Evolutionary conservation across 1,284 basidiomycete species (phyloP).

Genomic region (Irpex sp.): DNA sequence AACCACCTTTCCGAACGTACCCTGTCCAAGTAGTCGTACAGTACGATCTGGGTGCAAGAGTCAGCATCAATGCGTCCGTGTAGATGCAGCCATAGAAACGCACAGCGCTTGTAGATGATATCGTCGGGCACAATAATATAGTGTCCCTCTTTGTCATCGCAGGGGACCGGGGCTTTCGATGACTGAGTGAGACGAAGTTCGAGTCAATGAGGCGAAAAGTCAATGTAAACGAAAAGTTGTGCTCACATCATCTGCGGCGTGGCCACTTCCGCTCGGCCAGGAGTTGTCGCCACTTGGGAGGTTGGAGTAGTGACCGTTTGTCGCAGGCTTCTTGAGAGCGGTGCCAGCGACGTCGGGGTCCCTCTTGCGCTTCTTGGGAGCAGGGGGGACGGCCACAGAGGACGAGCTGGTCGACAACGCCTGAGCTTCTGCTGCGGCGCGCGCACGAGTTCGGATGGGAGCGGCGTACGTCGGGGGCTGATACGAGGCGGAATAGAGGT

Average conservation of each 20-base stretch:
- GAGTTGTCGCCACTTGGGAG: constrained; percentile 48
- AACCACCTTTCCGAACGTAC: constrained; percentile 99
- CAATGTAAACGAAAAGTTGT: constrained; percentile 14
- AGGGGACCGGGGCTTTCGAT: constrained; percentile 59
- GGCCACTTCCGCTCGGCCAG: constrained; percentile 59
- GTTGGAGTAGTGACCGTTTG: constrained; percentile 43
- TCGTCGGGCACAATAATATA: constrained; percentile 91
- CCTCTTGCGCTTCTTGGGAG: constrained; percentile 72
- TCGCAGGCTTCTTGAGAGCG: constrained; percentile 54
- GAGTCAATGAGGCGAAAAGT: constrained; percentile 22
- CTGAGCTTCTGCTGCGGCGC: constrained; percentile 78
- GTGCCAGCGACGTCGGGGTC: constrained; percentile 66
- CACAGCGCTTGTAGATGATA: constrained; percentile 81
- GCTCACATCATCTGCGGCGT: constrained; percentile 61
- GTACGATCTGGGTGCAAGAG: constrained; percentile 69
- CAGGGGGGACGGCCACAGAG: constrained; percentile 53
- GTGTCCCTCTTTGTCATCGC: constrained; percentile 94
- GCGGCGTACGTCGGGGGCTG: constrained; percentile 71
- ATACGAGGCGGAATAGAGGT: constrained; percentile 71
- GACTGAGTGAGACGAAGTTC: constrained; percentile 35
- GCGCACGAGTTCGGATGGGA: constrained; percentile 74
- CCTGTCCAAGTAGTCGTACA: constrained; percentile 88
- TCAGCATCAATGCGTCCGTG: constrained; percentile 18
- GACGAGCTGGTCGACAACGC: constrained; percentile 63
- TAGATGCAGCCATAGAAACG: constrained; percentile 17